Base-by-base conservation (phyloP, 2,329 filamentous ascomycete species). In the Neopestalotiopsis sp. region DNA sequence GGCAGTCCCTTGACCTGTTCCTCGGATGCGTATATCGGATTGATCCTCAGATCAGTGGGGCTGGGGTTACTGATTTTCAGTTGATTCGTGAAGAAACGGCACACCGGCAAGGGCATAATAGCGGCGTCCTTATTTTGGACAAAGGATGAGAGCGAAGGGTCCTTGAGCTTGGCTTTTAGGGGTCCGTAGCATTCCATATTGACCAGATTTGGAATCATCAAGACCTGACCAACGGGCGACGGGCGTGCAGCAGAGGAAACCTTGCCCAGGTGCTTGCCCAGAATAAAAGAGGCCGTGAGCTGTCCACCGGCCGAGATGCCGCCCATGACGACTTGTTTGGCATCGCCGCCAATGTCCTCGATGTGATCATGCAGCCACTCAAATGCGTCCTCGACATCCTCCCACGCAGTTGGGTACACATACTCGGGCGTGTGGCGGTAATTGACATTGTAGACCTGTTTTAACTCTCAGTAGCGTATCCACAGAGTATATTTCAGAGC, bases 341-440 rank as follows among this genome's bases (percentile, higher is more conserved):
- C 67, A 42, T 86, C 81, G 9, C 81, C 81, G 14, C 79, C 79
- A 4, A 86, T 70, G 0, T 74, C 68, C 0, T 74, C 71, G 0
- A 83, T 81, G 68, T 86, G 77, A 14, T 78, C 76, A 64, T 88
- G 83, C 0, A 87, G 74, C 88, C 88, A 91, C 20, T 82, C 78
- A 40, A 89, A 85, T 0, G 84, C 82, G 60, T 90, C 88, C 68
- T 87, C 83, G 0, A 81, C 75, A 61, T 91, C 89, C 58, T 85
- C 70, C 83, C 84, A 88, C 0, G 84, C 81, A 0, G 81, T 84
- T 0, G 88, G 89, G 68, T 85, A 90, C 0, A 69, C 72, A 70
- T 83, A 77, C 65, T 89, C 84, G 0, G 88, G 88, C 0, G 87
- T 88, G 72, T 90, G 88, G 0, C 89, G 84, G 74, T 90, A 90